Conservation (phyloP, 2,329 filamentous ascomycete species). For the Penicillium sp. region DNA sequence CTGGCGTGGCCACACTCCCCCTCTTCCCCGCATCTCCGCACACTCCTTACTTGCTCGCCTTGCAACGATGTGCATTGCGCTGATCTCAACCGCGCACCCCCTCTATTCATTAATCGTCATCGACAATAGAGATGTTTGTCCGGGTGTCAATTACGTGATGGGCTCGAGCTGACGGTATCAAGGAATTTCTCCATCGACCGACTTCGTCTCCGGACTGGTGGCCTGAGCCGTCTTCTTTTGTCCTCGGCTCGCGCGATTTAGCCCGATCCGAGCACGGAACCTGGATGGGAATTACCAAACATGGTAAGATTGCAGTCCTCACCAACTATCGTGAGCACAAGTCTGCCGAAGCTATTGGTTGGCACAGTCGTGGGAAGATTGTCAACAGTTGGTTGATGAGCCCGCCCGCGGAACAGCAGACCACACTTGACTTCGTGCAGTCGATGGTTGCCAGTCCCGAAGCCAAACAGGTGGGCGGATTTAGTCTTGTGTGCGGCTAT, state of each 20-base stretch:
- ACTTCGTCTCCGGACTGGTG: slow-evolving; percentile 61
- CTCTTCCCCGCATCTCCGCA: slow-evolving; percentile 6
- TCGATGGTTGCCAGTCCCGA: slow-evolving; percentile 54
- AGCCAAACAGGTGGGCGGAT: slow-evolving; percentile 60
- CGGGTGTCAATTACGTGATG: too few relatives aligned
- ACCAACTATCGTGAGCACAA: slow-evolving; percentile 63
- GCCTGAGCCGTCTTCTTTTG: slow-evolving; percentile 53
- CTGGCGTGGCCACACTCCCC: background rate
- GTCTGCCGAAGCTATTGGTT: slow-evolving; percentile 47
- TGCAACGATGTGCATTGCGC: slow-evolving; percentile 71
- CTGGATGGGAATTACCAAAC: slow-evolving; percentile 62
- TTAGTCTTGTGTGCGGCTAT: slow-evolving; percentile 60
- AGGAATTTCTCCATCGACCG: slow-evolving; percentile 63
- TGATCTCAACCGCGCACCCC: slow-evolving; percentile 73
- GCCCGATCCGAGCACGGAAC: slow-evolving; percentile 60
- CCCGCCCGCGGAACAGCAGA: slow-evolving; percentile 37
- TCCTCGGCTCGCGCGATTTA: slow-evolving; percentile 62
- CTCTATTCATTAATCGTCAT: slow-evolving; percentile 71
- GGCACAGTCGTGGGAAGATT: slow-evolving; percentile 56
- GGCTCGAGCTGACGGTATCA: slow-evolving; percentile 6
- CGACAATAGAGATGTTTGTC: slow-evolving; percentile 69
- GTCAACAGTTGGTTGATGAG: slow-evolving; percentile 59
- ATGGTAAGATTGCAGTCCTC: slow-evolving; percentile 61
- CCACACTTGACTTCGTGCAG: slow-evolving; percentile 52
- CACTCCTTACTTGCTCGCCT: slow-evolving; percentile 35